phyloP scores from a whole-genome alignment of 106 monocot genomes.

The Dioscorea dumetorum region DNA sequence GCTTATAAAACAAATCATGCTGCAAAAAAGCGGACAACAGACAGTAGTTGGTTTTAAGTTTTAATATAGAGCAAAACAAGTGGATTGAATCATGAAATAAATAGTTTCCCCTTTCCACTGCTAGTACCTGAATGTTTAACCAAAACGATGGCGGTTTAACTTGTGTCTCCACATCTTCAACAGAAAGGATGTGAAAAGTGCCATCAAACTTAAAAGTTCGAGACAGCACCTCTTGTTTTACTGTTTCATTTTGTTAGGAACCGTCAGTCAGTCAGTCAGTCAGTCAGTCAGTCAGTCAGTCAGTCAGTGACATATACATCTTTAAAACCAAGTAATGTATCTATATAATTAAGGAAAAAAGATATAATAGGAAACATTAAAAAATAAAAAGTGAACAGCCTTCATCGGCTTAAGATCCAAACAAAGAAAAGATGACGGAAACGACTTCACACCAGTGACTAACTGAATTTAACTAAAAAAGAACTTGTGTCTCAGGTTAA shows the following conservation, averaged over 20 bases:
- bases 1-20: slow-evolving; percentile 79
- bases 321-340: no score
- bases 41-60: not conserved
- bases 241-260: slow-evolving; percentile 7
- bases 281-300: no score
- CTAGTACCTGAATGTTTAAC: slow-evolving; percentile 67
- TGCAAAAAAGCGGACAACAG: slow-evolving; percentile 17
- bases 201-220: slow-evolving; percentile 39
- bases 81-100: not conserved
- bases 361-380: no score
- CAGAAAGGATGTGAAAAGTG: slow-evolving; percentile 25
- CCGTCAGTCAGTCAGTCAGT: not conserved
- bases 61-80: not conserved
- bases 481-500: no score
- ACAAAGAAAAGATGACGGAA: not conserved
- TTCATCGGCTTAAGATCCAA: not conserved
- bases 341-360: no score
- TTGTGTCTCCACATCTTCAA: slow-evolving; percentile 31
- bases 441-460: not conserved
- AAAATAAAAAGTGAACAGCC: not conserved
- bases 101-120: not conserved
- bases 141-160: slow-evolving; percentile 43
- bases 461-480: no score
- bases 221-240: slow-evolving; percentile 31
- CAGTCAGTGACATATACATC: not conserved